Percentiles rank a stretch among this genome's conserved stretches.
Evolutionary conservation across 129 eudicot species (phyloP).

Genomic region (Chrysanthemum seticuspe): DNA sequence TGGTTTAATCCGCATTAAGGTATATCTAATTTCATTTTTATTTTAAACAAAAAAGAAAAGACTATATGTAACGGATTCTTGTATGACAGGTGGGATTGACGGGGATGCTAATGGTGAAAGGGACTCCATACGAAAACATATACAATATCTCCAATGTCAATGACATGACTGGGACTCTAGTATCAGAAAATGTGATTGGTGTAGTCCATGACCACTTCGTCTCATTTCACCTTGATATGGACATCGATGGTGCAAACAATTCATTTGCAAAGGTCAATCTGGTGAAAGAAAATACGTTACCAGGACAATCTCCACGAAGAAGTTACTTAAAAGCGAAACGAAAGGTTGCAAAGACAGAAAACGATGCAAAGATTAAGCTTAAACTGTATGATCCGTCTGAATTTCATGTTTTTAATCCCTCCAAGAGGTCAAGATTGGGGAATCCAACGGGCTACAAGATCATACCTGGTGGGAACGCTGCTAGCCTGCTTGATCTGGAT

Average conservation of each 20-base stretch:
- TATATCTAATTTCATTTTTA: neutral
- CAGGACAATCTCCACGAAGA: conserved; percentile 43
- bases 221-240: conserved; percentile 56
- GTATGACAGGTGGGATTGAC: conserved; percentile 44
- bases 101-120: conserved; percentile 59
- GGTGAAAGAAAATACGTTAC: conserved; percentile 39
- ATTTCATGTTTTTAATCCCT: conserved; percentile 50
- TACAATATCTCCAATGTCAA: conserved; percentile 26
- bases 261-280: conserved; percentile 49
- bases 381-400: conserved; percentile 46
- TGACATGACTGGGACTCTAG: conserved; percentile 42
- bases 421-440: conserved; percentile 40
- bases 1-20: conserved; percentile 58
- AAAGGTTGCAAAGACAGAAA: conserved; percentile 41
- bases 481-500: conserved; percentile 52
- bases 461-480: conserved; percentile 48
- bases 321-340: conserved; percentile 48
- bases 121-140: conserved; percentile 36
- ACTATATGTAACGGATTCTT: neutral
- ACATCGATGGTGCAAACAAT: conserved; percentile 45
- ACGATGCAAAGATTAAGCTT: conserved; percentile 49
- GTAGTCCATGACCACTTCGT: conserved; percentile 58
- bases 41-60: neutral
- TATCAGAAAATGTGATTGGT: conserved; percentile 58
- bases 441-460: conserved; percentile 52